Evolutionary conservation across 495 filamentous ascomycete genomes (phyloP).

Genomic region (Neurospora cerealis): DNA sequence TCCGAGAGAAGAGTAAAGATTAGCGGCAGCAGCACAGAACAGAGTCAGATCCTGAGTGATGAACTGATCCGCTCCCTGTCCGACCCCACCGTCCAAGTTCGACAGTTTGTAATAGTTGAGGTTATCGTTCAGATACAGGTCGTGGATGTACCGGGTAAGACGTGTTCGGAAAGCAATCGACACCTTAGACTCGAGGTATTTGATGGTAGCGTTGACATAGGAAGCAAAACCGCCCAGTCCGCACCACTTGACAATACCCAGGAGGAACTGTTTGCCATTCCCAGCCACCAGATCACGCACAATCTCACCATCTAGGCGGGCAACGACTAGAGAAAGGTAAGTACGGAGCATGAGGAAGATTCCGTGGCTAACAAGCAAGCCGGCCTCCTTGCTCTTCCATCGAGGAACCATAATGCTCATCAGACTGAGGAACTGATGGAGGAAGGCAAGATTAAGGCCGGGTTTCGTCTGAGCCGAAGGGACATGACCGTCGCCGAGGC

Average conservation of each 20-base stretch:
- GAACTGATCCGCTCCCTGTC: conserved; percentile 88
- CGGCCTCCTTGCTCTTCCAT: conserved; percentile 91
- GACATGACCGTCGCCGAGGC: conserved; percentile 64
- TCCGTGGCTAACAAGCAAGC: conserved; percentile 75
- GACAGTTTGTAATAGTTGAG: conserved; percentile 93
- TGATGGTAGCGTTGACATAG: conserved; percentile 95
- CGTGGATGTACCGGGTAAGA: conserved; percentile 93
- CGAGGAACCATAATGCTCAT: conserved; percentile 95
- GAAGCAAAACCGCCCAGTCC: conserved; percentile 61
- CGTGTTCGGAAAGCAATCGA: conserved; percentile 97
- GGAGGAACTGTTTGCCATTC: conserved; percentile 77
- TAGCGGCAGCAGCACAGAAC: conserved; percentile 88
- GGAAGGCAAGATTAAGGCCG: conserved; percentile 91
- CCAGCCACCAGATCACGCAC: conserved; percentile 92
- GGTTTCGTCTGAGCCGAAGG: conserved; percentile 87
- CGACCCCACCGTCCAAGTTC: conserved; percentile 89
- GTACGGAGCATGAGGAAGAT: conserved; percentile 84
- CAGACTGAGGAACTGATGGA: conserved; percentile 92
- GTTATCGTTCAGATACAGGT: conserved; percentile 88
- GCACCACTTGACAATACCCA: conserved; percentile 75
- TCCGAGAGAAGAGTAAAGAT: conserved; percentile 87
- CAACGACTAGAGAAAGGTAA: conserved; percentile 88
- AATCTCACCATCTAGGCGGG: conserved; percentile 89
- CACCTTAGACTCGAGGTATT: conserved; percentile 95
- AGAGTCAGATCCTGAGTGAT: conserved; percentile 95